phyloP scores from a whole-genome alignment of 176 grass and related monocot genomes.

The Dactylis glomerata region DNA sequence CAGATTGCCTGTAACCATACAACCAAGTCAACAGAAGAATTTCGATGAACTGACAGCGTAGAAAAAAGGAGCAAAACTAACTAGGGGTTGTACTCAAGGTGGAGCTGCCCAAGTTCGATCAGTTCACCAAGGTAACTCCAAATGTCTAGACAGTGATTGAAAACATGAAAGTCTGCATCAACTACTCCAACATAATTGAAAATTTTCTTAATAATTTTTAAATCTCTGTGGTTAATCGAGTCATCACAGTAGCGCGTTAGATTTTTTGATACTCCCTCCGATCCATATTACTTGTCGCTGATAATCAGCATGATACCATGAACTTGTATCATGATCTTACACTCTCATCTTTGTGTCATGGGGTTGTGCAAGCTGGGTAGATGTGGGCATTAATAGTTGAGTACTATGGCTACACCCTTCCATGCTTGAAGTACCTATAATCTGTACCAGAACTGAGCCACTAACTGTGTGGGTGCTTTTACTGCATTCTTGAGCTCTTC shows the following conservation, averaged over 20 bases:
- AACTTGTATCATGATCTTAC: background rate
- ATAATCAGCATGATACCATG: background rate
- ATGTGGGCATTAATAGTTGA: background rate
- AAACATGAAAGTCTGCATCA: background rate
- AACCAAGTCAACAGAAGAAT: background rate
- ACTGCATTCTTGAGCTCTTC: background rate
- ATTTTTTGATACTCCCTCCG: background rate
- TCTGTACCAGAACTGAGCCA: background rate
- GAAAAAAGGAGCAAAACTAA: background rate
- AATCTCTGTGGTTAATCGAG: background rate
- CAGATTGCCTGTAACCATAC: constrained; percentile 53
- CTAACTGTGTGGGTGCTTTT: background rate
- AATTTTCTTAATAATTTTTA: background rate
- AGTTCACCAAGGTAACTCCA: background rate
- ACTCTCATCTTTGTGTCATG: background rate
- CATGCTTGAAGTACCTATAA: background rate
- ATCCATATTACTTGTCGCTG: too few species aligned
- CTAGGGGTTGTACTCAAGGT: background rate
- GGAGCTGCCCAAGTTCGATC: background rate
- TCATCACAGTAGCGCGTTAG: background rate
- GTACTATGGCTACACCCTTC: background rate
- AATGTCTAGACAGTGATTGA: background rate
- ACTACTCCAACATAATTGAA: background rate
- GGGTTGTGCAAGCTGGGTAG: background rate
- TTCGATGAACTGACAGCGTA: background rate